A percentile compares a stretch with the other conserved stretches of the same genome.
Evolutionary conservation across 495 filamentous ascomycete genomes (phyloP).

Genomic region (Xylaria bambusicola): DNA sequence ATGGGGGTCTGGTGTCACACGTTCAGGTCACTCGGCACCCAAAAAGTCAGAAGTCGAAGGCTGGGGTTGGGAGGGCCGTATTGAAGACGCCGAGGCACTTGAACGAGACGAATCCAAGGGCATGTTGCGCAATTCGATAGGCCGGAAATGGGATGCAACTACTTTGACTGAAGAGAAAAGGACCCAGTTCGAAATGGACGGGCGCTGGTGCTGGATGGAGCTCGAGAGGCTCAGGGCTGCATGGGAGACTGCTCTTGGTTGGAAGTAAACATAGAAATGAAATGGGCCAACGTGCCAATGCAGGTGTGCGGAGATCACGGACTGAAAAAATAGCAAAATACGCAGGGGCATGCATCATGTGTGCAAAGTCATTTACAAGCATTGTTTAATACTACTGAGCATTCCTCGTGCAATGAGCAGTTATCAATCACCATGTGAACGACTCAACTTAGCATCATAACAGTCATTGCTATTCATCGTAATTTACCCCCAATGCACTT

Average conservation of each 20-base stretch:
- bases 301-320: too few relatives aligned
- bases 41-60: slow-evolving; percentile 78
- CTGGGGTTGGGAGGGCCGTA: slow-evolving; percentile 77
- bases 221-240: slow-evolving; percentile 79
- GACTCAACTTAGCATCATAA: too few relatives aligned
- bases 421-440: too few relatives aligned
- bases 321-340: background rate
- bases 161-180: slow-evolving; percentile 65
- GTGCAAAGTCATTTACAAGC: too few relatives aligned
- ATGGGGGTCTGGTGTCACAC: slow-evolving; percentile 76
- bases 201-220: slow-evolving; percentile 71
- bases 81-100: slow-evolving; percentile 53
- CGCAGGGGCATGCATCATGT: too few relatives aligned
- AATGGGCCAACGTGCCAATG: too few relatives aligned
- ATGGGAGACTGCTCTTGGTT: slow-evolving; percentile 66
- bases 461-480: too few relatives aligned
- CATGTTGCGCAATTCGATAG: slow-evolving; percentile 38
- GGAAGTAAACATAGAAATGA: slow-evolving; percentile 8
- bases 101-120: slow-evolving; percentile 42
- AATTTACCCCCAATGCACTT: too few relatives aligned
- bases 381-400: too few relatives aligned
- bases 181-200: slow-evolving; percentile 73
- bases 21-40: slow-evolving; percentile 58
- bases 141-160: slow-evolving; percentile 56
- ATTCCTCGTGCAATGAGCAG: too few relatives aligned